Base-by-base conservation (phyloP, 805 yeast genomes). In the Cephaloascus albidus region DNA sequence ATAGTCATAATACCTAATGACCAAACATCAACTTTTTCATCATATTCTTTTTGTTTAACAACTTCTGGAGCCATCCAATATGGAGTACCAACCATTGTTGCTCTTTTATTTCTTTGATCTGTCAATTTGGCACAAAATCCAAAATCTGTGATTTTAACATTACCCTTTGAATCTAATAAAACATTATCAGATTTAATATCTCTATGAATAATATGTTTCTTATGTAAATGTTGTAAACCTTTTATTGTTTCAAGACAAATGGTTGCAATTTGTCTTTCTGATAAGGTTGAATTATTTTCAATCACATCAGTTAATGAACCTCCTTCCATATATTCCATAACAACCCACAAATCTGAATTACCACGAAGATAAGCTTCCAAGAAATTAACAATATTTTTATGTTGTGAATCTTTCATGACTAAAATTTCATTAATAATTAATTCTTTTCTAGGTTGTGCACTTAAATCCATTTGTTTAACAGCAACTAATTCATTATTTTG, bases 321-420 rank as follows among this genome's bases (percentile, higher is more conserved):
- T 40, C 98, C 98, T 63, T 94, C 97, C 99, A 93, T 93, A 58
- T 80, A 94, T 60, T 93, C 99, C 99, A 93, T 93, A 26, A 94
- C 85, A n/a, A 93, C 98, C 96, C 97, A 90, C 43, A 93, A 68
- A 53, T 93, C 97, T 43, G 76, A 72, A 37, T 72, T 68, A 3
- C 87, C 86, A 40, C 88, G 72, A 45, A 90, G 63, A 53, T 86
- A 94, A 1, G 96, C 87, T 54, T 90, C 97, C 43, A 93, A 63
- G 60, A 86, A 93, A 57, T 90, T 93, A 42, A 93, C 98, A 60
- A 93, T 93, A 57, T 93, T 93, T 44, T 84, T 81, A 62, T 93
- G 97, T 46, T 85, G 89, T 14, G 94, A 81, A 53, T 88, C 97
- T 57, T 87, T 87, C 98, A 93, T 93, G 18, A 93, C 97, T 49